Evolutionary conservation across 2,329 filamentous ascomycete species (phyloP), one percentile per base, ranked within the genome.

Genomic region (Cladophialophora yegresii): DNA sequence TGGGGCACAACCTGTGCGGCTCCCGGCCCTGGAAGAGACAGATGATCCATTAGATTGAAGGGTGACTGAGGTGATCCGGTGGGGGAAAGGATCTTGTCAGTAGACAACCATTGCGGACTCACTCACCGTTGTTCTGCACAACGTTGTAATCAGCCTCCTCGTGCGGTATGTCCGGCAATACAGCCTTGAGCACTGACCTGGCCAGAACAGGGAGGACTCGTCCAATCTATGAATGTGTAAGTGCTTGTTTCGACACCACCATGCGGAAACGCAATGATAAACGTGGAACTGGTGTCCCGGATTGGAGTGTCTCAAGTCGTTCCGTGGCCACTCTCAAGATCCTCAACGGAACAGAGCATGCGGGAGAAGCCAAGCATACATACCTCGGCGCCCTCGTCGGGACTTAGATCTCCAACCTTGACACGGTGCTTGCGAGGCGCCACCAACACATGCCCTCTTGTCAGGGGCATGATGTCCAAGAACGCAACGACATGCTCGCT

Each of bases 1-100:
- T 98, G 93, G 23, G 90, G 89, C 1, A 98, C 92, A 16, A 96
- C 92, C 79, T 98, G 93, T 1, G 92, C 92, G 1, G 93, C 93
- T 33, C 92, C 86, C 3, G 88, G 88, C 16, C 93, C 63, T 65
- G 47, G 16, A 49, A 10, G 43, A 49, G 23, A 16, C 3, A 51
- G 43, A 59, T 10, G 47, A 13, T n/a, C n/a, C 8, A 23, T 22
- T 22, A 33, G 22, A 51, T 22, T 12, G 12, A 30, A 23, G 23
- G 3, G 10, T 23, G 33, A 1, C 32, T 20, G 22, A 20, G 32
- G n/a, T n/a, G 28, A n/a, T 8, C 22, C 47, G 23, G 20, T 50
- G 7, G 9, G 4, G 13, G 4, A 5, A 28, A 12, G 22, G 23
- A 12, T 9, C 10, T 50, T 50, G 47, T 50, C 23, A 13, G n/a